A percentile compares a stretch with the other conserved stretches of the same genome.
phyloP scores from a whole-genome alignment of 306 rosid species.

The Lathyrus sativus region DNA sequence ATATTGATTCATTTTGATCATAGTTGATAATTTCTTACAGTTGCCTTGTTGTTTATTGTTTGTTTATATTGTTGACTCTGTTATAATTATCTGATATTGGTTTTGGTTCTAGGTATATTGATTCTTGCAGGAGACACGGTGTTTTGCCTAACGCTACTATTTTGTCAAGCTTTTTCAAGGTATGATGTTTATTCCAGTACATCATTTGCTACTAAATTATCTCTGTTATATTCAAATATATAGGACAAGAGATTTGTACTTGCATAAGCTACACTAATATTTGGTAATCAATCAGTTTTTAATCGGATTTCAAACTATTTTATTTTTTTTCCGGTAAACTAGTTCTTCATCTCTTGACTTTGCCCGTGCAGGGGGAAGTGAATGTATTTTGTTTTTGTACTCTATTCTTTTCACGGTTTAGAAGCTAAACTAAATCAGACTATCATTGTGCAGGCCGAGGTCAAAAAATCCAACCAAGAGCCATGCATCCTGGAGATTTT shows the following conservation, averaged over 20 bases:
- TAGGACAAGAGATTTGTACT: background rate
- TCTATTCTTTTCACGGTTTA: conserved; percentile 27
- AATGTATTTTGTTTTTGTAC: conserved; percentile 23
- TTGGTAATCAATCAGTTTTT: conserved; percentile 24
- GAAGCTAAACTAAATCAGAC: conserved; percentile 41
- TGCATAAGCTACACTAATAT: background rate
- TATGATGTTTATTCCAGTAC: conserved; percentile 41
- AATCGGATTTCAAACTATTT: background rate
- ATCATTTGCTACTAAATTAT: conserved; percentile 14
- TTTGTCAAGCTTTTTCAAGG: conserved; percentile 66
- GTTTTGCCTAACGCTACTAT: conserved; percentile 59
- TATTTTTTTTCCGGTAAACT: background rate
- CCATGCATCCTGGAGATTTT: conserved; percentile 60
- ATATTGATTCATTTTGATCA: conserved; percentile 59
- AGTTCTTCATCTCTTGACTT: conserved; percentile 18
- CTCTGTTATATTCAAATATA: conserved; percentile 28
- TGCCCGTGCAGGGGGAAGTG: background rate
- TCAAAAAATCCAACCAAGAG: conserved; percentile 52
- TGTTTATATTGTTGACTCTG: background rate
- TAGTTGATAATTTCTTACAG: too few species aligned
- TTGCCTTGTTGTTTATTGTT: too few species aligned
- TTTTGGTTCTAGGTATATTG: conserved; percentile 62
- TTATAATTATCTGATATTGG: conserved; percentile 12
- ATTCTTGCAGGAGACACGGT: conserved; percentile 64
- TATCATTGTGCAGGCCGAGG: conserved; percentile 58